Base-by-base conservation (phyloP, 1,284 basidiomycete species). In the Trichosporon asahii region DNA sequence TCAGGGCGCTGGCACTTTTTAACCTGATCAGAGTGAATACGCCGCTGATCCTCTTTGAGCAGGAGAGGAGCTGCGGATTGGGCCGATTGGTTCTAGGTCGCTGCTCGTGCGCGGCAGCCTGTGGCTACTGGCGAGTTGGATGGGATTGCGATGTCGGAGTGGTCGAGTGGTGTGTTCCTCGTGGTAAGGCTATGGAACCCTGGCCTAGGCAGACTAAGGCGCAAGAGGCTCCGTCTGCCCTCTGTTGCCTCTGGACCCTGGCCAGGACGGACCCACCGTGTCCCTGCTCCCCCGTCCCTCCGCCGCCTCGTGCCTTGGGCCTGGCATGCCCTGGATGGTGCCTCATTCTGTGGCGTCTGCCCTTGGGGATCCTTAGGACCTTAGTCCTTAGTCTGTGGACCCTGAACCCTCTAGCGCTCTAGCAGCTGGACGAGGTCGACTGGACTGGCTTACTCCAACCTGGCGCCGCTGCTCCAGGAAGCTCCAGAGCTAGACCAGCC, bases 41-140 rank as follows among this genome's bases (percentile, higher is more conserved):
- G 55, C 55, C 55, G 55, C 55, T 60, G 55, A 60, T 60, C 55
- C 55, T 31, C 27, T 60, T 60, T 15, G n/a, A 60, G 55, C n/a
- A n/a, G n/a, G n/a, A n/a, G n/a, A n/a, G n/a, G n/a, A n/a, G 15
- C 40, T 44, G 40, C 40, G 40, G 40, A 44, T 44, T 44, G 40
- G 40, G 40, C 40, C 40, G 40, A 44, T 44, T 44, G 40, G 40
- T n/a, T 3, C 4, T n/a, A n/a, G n/a, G 40, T n/a, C 40, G 37
- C 37, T 14, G 37, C 37, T 40, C 37, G 37, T 40, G 37, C 37
- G 46, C 46, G n/a, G 44, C 44, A 18, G n/a, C n/a, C n/a, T n/a
- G n/a, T 46, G 44, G 12, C 6, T 8, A 8, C n/a, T 23, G n/a
- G 18, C n/a, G 15, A 6, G 1, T 31, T 33, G 31, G 31, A 33